Evolutionary conservation across 2,329 filamentous ascomycete genomes (phyloP).

Genomic region (Sphaceloma murrayae): DNA sequence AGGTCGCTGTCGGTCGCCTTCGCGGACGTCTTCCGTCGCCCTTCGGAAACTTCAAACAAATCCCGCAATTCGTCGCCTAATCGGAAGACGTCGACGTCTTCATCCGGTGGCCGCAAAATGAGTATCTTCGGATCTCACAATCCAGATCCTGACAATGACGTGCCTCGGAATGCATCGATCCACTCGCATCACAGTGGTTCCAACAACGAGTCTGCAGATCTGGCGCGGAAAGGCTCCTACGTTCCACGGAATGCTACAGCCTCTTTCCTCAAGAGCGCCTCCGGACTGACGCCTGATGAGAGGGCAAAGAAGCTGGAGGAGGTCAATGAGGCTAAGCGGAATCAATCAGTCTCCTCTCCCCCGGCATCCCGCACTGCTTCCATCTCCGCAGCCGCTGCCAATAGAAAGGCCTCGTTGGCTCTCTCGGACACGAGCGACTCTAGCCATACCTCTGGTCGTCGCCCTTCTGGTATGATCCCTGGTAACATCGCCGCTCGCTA

Average conservation of each 20-base stretch:
- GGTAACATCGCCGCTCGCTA: slow-evolving; percentile 13
- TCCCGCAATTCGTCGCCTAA: slow-evolving; percentile 12
- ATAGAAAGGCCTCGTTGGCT: slow-evolving; percentile 5
- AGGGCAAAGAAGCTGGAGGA: slow-evolving; percentile 4
- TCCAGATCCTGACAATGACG: slow-evolving; percentile 11
- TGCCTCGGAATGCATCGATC: slow-evolving; percentile 13
- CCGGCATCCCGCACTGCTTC: too few relatives aligned
- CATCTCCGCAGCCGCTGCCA: background rate
- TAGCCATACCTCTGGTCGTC: slow-evolving; percentile 9
- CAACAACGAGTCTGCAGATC: slow-evolving; percentile 5
- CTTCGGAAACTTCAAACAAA: slow-evolving; percentile 5
- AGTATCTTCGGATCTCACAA: slow-evolving; percentile 3
- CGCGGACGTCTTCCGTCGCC: slow-evolving; percentile 12
- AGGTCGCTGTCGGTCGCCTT: slow-evolving; percentile 10
- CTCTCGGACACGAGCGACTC: slow-evolving; percentile 13
- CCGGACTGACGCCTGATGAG: slow-evolving; percentile 4
- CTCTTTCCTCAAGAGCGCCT: slow-evolving; percentile 16
- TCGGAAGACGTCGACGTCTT: slow-evolving; percentile 8
- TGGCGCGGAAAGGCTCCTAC: slow-evolving; percentile 3
- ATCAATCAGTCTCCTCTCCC: background rate
- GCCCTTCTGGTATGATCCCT: slow-evolving; percentile 11
- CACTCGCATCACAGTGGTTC: background rate
- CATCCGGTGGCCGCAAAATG: slow-evolving; percentile 1
- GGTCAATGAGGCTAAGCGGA: background rate
- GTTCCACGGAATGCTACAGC: slow-evolving; percentile 8